Base-by-base conservation (phyloP, 805 yeast genomes). In the Wickerhamomyces kurtzmanii region DNA sequence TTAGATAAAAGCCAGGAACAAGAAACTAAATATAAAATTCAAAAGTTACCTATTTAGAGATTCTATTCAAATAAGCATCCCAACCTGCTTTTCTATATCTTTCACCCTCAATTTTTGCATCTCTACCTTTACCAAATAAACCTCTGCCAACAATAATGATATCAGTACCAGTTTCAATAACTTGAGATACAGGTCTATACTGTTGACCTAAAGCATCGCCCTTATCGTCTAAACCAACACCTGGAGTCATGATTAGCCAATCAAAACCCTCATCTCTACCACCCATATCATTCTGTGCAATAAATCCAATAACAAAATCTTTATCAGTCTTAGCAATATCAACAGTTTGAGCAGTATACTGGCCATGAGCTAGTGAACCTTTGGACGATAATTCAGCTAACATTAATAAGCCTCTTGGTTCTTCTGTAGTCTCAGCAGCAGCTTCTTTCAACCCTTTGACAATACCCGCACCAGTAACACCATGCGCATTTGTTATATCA, bases 111-210 rank as follows among this genome's bases (percentile, higher is more conserved):
- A 62, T 80, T 2, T 63, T 64, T 6, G 96, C 94, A 50, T 89
- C 94, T 58, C 97, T 76, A 13, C 94, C 96, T 46, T 85, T 82
- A 10, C 91, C 97, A 51, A 82, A 86, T 31, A 91, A 64, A 0
- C 99, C 99, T 57, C 99, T 74, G 8, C 99, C 99, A n/a, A 91
- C 99, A 51, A 91, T 91, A 33, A 91, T 87, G 28, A 91, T 71
- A 53, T 91, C 99, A 3, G 94, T 69, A n/a, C 97, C 97, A 2
- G 80, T 72, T 10, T 70, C 49, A 9, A 89, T 65, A 15, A 86
- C 98, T 34, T 81, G 84, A 38, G 72, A 73, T 4, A 89, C 97
- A 5, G 96, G 75, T 53, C 98, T 71, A 56, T 91, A 91, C 57
- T 91, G 97, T 55, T 91, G 99, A 15, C 99, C 99, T 36, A 91